Percentiles rank a stretch among this genome's conserved stretches.
These are phyloP conservation scores for Xylaria palmicola DNA, from an alignment of 495 filamentous ascomycete genomes.

Conservation along the genomic window DNA sequence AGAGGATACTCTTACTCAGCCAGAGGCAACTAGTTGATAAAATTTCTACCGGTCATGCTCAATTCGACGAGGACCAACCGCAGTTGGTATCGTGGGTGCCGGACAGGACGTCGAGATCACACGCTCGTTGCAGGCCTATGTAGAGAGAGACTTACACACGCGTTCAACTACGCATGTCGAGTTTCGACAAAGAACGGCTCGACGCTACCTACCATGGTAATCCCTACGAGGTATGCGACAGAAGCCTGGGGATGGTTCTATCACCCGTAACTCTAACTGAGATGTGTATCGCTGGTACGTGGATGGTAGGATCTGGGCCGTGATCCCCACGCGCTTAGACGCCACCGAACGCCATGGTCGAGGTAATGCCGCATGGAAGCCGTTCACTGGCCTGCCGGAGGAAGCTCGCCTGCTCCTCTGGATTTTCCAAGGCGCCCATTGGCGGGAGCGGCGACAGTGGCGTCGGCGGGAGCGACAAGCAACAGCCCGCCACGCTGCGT, in stretches of 20 bases:
- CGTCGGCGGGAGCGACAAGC: not conserved
- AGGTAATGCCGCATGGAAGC: slow-evolving; percentile 1
- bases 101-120: not conserved
- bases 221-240: not conserved
- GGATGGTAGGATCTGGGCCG: too few relatives aligned
- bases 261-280: too few relatives aligned
- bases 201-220: slow-evolving; percentile 5
- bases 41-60: not conserved
- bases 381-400: not conserved
- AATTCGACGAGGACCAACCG: not conserved
- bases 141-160: too few relatives aligned
- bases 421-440: not conserved
- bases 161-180: not conserved
- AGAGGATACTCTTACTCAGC: not conserved
- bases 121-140: too few relatives aligned
- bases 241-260: too few relatives aligned
- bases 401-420: not conserved
- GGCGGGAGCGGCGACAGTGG: slow-evolving; percentile 1
- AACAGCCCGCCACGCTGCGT: slow-evolving; percentile 7
- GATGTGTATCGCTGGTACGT: too few relatives aligned
- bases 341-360: slow-evolving; percentile 7
- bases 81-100: too few relatives aligned
- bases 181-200: not conserved
- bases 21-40: not conserved
- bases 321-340: not conserved